Evolutionary conservation across 1,284 basidiomycete species (phyloP), one percentile per base, ranked within the genome.

Genomic region (Laetiporus sulphureus): DNA sequence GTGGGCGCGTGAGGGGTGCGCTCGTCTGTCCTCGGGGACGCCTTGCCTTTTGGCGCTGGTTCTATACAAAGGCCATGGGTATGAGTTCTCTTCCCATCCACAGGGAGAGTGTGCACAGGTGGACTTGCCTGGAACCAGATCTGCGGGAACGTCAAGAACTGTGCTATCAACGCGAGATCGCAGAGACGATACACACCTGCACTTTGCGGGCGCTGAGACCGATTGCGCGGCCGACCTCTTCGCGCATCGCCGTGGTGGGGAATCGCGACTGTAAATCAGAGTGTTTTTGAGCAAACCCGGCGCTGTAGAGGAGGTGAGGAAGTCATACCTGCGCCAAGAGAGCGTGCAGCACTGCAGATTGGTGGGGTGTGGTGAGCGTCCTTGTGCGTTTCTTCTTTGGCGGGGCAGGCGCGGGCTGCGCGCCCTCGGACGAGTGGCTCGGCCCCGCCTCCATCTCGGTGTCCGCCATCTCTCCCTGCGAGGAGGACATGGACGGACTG

Each of bases 201-300:
- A 91, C 87, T 67, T 90, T 85, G 30, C 87, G 76, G 37, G 87
- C 86, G 58, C 84, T 89, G 53, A 91, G 66, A 20, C 86, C 88
- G 47, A 91, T 90, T 23, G 83, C 73, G 29, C 82, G 75, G 8
- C 87, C 87, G 24, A 91, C 84, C 52, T 90, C 83, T 63, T 91
- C 87, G 39, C 87, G 75, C 73, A 85, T 79, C 15, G 83, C 79
- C 2, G 87, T 90, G 3, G 85, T 85, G 2, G 87, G 87, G 61
- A 91, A 91, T 24, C 85, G 83, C 37, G 87, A 90, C 88, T 91
- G 44, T 33, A 36, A 23, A 42, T 42, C 36, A 22, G 23, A 36
- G 42, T 19, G 38, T 33, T 38, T 38, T 31, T 40, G n/a, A 21
- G 12, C 22, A 13, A 36, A 36, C n/a, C 13, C 19, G 25, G 24